Evolutionary conservation across 1,284 basidiomycete species (phyloP), one percentile per base, ranked within the genome.

Genomic region (Heliocybe sulcata): DNA sequence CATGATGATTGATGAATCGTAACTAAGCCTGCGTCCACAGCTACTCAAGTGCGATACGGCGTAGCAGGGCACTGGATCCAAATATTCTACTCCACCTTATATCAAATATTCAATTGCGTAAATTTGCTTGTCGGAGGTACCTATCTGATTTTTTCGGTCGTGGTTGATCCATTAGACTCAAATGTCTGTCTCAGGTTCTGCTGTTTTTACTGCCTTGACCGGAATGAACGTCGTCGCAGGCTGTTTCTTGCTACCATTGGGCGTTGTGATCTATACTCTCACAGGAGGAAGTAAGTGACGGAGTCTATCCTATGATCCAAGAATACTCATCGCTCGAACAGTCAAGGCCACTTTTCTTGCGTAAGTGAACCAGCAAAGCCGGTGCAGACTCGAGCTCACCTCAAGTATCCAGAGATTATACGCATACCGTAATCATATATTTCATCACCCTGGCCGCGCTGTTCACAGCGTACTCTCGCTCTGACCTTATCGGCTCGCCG

Each of bases 151-250:
- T 20, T 20, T 42, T 16, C n/a, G 16, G n/a, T n/a, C n/a, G n/a
- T n/a, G n/a, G n/a, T n/a, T n/a, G n/a, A n/a, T n/a, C n/a, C n/a
- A n/a, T n/a, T n/a, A n/a, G 16, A 42, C 38, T 16, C 35, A 10
- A 14, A 47, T 67, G 47, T 70, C 64, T 58, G 64, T 65, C 61
- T 72, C 72, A 33, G 76, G 75, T 0, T 65, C 65, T 4, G 75
- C 73, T 0, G 74, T 75, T 1, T 72, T 79, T 45, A 64, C 66
- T 26, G 68, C 69, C 25, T 64, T 82, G 14, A 81, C 79, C 0
- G 73, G 74, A 1, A 74, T 76, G 68, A 67, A 65, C 57, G 72
- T 70, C 6, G 60, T 72, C 52, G 76, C 75, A 1, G 58, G 57
- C 1, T 58, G 55, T 26, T 62, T 60, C 33, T 52, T 62, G 19